Conservation (phyloP, 2,329 filamentous ascomycete species). For the Verticillium nonalfalfae region DNA sequence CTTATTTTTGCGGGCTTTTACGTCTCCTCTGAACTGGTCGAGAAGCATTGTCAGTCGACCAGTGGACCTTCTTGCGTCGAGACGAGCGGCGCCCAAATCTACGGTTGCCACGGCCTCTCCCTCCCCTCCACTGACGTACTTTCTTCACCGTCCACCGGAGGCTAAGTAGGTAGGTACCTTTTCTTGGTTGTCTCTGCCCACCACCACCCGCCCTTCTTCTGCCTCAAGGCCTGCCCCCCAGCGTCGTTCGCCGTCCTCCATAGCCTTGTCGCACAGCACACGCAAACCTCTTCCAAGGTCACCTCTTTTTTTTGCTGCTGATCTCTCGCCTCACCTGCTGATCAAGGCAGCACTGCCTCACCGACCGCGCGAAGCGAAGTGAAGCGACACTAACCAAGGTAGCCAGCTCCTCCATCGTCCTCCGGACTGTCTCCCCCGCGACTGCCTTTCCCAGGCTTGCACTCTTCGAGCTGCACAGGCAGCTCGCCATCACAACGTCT, state of each 20-base stretch:
- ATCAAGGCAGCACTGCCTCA: background rate
- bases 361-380: background rate
- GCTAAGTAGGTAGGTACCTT: background rate
- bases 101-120: background rate
- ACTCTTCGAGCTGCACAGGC: constrained; percentile 49
- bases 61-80: background rate
- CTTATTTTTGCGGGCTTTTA: background rate
- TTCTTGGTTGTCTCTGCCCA: background rate
- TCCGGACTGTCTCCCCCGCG: constrained; percentile 10
- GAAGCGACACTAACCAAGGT: background rate
- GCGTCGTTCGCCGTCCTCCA: background rate
- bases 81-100: background rate
- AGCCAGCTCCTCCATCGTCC: constrained; percentile 8
- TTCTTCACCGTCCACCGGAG: background rate
- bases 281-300: background rate
- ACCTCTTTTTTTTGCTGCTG: background rate
- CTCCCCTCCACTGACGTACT: background rate
- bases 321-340: background rate
- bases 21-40: background rate
- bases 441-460: constrained; percentile 4
- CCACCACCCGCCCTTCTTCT: background rate
- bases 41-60: background rate
- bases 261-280: background rate
- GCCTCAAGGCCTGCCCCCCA: background rate
- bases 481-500: constrained; percentile 68